Base-by-base conservation (phyloP, 345 rosid genomes). In the Eucalyptus dawsonii region DNA sequence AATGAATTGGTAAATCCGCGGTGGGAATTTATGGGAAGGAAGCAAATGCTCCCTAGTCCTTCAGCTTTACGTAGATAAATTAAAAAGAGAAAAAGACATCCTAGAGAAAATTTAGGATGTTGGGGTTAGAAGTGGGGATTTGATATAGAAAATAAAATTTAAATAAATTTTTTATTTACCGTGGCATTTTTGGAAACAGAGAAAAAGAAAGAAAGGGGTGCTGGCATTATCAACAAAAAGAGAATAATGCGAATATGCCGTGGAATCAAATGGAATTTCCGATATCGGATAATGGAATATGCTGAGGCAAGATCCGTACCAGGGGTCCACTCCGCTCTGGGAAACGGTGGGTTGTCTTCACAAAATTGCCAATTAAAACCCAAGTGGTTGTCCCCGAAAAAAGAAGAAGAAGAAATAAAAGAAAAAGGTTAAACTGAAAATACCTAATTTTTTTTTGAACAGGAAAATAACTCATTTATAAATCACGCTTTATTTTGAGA, bases 191-290 rank as follows among this genome's bases (percentile, higher is more conserved):
- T n/a, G 13, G 2, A 4, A 37, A 37, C 3, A 37, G 24, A 40
- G 21, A 22, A 14, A 13, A 12, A 14, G 9, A 60, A 58, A 58
- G 58, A 62, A 62, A 27, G 34, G 14, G 37, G 47, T 76, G 85
- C 47, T 21, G 85, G 47, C 85, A 17, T 76, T 3, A 11, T 76
- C 24, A 14, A 22, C 85, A 19, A 21, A 86, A 51, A 76, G 60
- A 50, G 86, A 72, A 88, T 86, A 88, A 88, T 88, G 89, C 91
- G 92, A 92, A 92, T 90, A 92, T 90, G 88, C 92, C 14, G 5
- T 14, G 29, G 90, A 49, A 88, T 86, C 50, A 6, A 60, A 7
- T 11, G 85, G 80, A 9, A 42, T 58, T 22, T 50, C 11, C 13
- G 14, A 44, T 12, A 49, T 22, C 14, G 86, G 86, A 49, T 27